Evolutionary conservation across 2,329 filamentous ascomycete species (phyloP).

Genomic region (Dissoconium aciculare): DNA sequence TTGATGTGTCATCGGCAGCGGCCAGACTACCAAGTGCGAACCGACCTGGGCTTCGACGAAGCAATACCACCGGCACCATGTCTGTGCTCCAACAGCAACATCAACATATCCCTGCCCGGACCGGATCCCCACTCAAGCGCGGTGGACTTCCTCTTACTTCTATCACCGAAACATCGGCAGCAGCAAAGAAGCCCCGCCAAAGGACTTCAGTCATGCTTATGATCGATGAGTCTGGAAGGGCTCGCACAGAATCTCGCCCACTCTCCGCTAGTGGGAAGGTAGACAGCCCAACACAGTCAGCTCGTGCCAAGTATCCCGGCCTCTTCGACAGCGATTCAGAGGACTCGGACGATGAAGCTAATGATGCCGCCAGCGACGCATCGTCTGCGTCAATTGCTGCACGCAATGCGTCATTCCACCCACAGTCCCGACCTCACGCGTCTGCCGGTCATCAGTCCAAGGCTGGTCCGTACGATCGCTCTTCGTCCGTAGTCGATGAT

Average conservation of each 20-base stretch:
- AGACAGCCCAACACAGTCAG: conserved; percentile 23
- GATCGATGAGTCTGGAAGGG: conserved; percentile 34
- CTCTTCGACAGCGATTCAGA: conserved; percentile 29
- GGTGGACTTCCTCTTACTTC: conserved; percentile 28
- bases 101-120: conserved; percentile 23
- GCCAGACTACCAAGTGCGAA: conserved; percentile 6
- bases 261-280: conserved; percentile 14
- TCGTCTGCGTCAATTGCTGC: too few relatives aligned
- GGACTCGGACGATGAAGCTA: conserved; percentile 19
- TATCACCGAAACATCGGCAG: conserved; percentile 36
- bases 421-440: conserved; percentile 21
- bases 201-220: conserved; percentile 30
- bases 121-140: conserved; percentile 34
- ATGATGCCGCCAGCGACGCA: conserved; percentile 8
- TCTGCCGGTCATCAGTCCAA: too few relatives aligned
- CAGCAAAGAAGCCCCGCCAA: conserved; percentile 23
- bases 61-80: conserved; percentile 33
- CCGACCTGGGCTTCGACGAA: too few relatives aligned
- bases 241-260: conserved; percentile 32
- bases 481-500: conserved; percentile 21
- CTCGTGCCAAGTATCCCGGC: conserved; percentile 30
- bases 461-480: conserved; percentile 21
- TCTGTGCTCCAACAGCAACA: too few relatives aligned
- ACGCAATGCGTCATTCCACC: conserved; percentile 20
- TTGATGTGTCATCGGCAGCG: conserved; percentile 15